Conservation (phyloP, 2,329 filamentous ascomycete genomes). For the Corynespora cassiicola region DNA sequence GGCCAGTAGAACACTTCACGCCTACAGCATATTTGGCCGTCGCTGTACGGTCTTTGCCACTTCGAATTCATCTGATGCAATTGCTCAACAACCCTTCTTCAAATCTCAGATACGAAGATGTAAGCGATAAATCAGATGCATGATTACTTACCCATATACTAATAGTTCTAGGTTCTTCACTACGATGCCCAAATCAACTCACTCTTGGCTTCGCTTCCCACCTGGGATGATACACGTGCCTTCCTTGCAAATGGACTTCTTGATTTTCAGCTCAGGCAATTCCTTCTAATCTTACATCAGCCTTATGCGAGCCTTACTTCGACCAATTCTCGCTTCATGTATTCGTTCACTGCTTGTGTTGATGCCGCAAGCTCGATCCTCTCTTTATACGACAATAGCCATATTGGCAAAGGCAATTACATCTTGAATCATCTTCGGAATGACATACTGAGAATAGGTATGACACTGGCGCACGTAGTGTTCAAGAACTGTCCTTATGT, state of each 20-base stretch:
- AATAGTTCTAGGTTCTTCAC: no score
- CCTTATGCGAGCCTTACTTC: slow-evolving; percentile 37
- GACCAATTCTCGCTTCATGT: slow-evolving; percentile 32
- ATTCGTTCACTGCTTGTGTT: slow-evolving; percentile 39
- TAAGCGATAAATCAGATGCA: no score
- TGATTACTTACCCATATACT: no score
- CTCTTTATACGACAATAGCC: slow-evolving; percentile 27
- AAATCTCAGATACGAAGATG: slow-evolving; percentile 36
- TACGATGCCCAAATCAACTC: slow-evolving; percentile 38
- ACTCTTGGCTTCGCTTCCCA: slow-evolving; percentile 25
- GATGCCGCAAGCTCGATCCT: slow-evolving; percentile 35
- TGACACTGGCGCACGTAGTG: slow-evolving; percentile 32
- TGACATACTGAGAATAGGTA: slow-evolving; percentile 34
- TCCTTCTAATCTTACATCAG: slow-evolving; percentile 40
- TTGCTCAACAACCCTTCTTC: slow-evolving; percentile 39
- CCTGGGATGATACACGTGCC: slow-evolving; percentile 28
- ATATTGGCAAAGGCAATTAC: slow-evolving; percentile 24
- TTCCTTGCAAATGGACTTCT: slow-evolving; percentile 28
- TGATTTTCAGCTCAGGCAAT: slow-evolving; percentile 41
- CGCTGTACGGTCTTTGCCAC: slow-evolving; percentile 31
- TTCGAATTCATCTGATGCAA: slow-evolving; percentile 39
- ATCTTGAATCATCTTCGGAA: slow-evolving; percentile 35
- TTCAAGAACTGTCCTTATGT: slow-evolving; percentile 34
- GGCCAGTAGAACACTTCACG: slow-evolving; percentile 36
- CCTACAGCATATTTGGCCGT: slow-evolving; percentile 33